These are phyloP conservation scores for Apium graveolens DNA, from an alignment of 129 eudicot species.

Conservation along the genomic window DNA sequence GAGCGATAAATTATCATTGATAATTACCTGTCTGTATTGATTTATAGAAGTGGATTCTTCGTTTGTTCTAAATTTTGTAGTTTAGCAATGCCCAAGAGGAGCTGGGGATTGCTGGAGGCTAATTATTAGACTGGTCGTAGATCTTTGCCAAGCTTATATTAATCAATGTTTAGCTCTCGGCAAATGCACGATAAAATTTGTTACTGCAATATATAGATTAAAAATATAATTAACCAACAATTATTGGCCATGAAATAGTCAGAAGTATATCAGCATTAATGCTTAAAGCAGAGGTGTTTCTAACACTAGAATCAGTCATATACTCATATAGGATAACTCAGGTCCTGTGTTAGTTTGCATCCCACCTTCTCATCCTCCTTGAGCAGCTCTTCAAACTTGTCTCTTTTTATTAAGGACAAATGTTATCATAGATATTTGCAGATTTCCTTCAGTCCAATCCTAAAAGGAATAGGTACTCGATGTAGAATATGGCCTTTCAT, in stretches of 20 bases:
- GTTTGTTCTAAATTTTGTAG: background rate
- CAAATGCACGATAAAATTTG: background rate
- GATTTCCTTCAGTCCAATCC: background rate
- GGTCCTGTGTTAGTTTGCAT: background rate
- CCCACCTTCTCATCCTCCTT: background rate
- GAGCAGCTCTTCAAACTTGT: background rate
- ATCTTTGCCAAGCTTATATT: background rate
- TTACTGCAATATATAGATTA: background rate
- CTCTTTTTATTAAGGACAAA: background rate
- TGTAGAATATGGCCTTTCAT: background rate
- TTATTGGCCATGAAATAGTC: too few relatives aligned
- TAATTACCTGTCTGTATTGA: background rate
- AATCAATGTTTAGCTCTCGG: background rate
- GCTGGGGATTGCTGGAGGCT: background rate
- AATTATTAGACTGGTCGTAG: background rate
- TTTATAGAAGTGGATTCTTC: background rate
- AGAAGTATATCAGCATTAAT: too few relatives aligned
- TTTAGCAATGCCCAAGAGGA: background rate
- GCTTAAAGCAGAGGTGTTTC: background rate
- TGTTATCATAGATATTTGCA: background rate
- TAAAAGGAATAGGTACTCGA: background rate
- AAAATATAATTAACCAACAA: background rate
- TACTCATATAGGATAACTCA: background rate
- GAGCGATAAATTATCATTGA: background rate
- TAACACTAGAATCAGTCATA: background rate